phyloP scores from a whole-genome alignment of 169 alveolate genomes.

The Hepatocystis sp. region DNA sequence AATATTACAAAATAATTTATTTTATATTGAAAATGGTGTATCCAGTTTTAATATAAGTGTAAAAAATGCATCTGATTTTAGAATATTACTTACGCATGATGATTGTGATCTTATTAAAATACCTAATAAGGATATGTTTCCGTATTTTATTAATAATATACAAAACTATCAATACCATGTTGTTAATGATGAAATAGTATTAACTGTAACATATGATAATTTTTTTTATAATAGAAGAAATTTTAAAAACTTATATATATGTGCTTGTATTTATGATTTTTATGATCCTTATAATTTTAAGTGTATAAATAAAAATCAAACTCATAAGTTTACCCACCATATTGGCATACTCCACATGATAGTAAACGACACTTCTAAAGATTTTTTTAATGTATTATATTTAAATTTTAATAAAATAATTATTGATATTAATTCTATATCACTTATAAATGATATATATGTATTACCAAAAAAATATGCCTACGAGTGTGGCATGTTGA shows the following conservation, averaged over 20 bases:
- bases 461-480: constrained; percentile 18
- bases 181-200: constrained; percentile 39
- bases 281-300: neutral
- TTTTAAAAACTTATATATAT: constrained; percentile 5
- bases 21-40: neutral
- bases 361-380: neutral
- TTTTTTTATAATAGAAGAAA: neutral
- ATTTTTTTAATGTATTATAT: constrained; percentile 2
- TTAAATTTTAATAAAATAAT: neutral
- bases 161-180: constrained; percentile 32
- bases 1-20: constrained; percentile 13
- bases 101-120: neutral
- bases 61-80: constrained; percentile 75
- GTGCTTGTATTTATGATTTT: constrained; percentile 54
- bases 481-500: constrained; percentile 20
- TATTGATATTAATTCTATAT: neutral
- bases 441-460: constrained; percentile 11
- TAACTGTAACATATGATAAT: constrained; percentile 21
- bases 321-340: neutral
- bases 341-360: constrained; percentile 3
- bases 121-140: neutral
- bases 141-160: neutral
- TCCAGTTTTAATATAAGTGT: constrained; percentile 36
- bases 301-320: neutral
- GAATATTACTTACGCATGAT: neutral